phyloP scores from a whole-genome alignment of 495 filamentous ascomycete species.

The Aspergillus wentii region DNA sequence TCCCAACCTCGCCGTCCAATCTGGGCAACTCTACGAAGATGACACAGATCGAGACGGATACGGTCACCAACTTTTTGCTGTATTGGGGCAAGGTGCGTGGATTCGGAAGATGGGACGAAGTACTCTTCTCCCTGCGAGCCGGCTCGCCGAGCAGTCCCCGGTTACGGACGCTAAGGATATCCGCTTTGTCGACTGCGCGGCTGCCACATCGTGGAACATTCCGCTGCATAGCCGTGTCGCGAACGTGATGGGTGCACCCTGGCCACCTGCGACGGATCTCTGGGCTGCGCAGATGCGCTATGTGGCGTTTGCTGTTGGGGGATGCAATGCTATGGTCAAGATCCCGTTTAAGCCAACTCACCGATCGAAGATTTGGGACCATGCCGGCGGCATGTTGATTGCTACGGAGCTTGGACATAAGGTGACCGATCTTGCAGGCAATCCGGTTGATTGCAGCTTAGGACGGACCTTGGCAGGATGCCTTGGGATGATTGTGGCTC shows the following conservation, averaged over 20 bases:
- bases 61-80: slow-evolving; percentile 54
- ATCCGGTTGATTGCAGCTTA: slow-evolving; percentile 32
- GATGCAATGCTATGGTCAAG: slow-evolving; percentile 58
- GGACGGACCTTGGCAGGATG: slow-evolving; percentile 35
- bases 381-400: slow-evolving; percentile 64
- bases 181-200: slow-evolving; percentile 44
- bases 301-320: slow-evolving; percentile 53
- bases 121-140: slow-evolving; percentile 28
- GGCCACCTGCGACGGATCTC: slow-evolving; percentile 49
- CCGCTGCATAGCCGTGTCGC: slow-evolving; percentile 45
- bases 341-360: slow-evolving; percentile 48
- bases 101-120: slow-evolving; percentile 41
- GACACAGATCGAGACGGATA: slow-evolving; percentile 41
- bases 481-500: slow-evolving; percentile 42
- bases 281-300: slow-evolving; percentile 64
- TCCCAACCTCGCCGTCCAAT: slow-evolving; percentile 44
- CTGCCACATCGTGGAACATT: slow-evolving; percentile 36
- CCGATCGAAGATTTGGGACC: slow-evolving; percentile 67
- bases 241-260: slow-evolving; percentile 37
- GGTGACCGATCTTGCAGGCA: slow-evolving; percentile 57
- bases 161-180: slow-evolving; percentile 30
- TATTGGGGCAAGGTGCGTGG: slow-evolving; percentile 50
- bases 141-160: slow-evolving; percentile 23
- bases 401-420: slow-evolving; percentile 60
- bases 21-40: slow-evolving; percentile 39